Evolutionary conservation across 176 grass and related monocot species (phyloP).

Genomic region (Oryza australiensis): DNA sequence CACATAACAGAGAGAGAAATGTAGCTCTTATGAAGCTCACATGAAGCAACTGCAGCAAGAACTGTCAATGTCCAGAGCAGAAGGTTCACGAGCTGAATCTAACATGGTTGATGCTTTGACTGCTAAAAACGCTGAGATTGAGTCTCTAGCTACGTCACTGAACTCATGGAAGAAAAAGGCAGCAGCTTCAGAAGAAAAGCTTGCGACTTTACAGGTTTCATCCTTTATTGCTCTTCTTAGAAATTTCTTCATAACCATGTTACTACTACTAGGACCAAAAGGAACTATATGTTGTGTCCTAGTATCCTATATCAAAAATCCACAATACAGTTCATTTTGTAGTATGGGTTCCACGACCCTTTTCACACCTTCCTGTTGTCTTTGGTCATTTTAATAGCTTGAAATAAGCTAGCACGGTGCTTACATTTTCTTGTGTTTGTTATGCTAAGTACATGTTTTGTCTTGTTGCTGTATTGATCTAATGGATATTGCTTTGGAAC

Average conservation of each 20-base stretch:
- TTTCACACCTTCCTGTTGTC: background rate
- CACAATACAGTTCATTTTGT: background rate
- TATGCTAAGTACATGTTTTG: background rate
- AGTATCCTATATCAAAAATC: background rate
- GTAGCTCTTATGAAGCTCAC: constrained; percentile 69
- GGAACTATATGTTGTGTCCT: constrained; percentile 25
- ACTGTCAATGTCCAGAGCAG: constrained; percentile 68
- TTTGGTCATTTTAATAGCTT: constrained; percentile 2
- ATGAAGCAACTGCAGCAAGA: constrained; percentile 91
- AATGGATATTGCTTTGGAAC: constrained; percentile 9
- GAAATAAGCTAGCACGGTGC: background rate
- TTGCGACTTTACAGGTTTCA: constrained; percentile 70
- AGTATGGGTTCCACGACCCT: background rate
- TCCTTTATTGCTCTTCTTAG: constrained; percentile 26
- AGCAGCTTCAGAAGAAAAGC: constrained; percentile 69
- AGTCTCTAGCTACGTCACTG: constrained; percentile 70
- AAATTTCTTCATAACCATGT: constrained; percentile 6
- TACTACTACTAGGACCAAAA: constrained; percentile 12
- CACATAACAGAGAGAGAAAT: constrained; percentile 80
- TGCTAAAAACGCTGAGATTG: constrained; percentile 94
- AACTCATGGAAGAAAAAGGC: constrained; percentile 85
- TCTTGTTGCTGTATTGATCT: background rate
- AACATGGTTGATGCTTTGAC: constrained; percentile 97
- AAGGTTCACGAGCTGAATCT: constrained; percentile 85
- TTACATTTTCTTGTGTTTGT: background rate